Conservation (phyloP, 495 filamentous ascomycete genomes). For the Xylaria cubensis region DNA sequence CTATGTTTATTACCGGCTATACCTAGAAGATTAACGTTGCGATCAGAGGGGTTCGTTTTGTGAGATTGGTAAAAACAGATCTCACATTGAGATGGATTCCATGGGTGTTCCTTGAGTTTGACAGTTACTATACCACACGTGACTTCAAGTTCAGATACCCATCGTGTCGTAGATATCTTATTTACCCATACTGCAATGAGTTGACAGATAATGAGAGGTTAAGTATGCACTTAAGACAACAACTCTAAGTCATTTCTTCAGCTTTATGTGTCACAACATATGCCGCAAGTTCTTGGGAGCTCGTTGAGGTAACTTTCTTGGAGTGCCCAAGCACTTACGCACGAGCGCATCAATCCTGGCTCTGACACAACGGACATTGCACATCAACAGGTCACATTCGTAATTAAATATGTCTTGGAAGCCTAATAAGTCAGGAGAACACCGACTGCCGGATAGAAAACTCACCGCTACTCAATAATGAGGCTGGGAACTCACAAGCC, state of each 20-base stretch:
- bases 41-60: neutral
- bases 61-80: neutral
- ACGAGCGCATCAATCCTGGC: neutral
- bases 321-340: neutral
- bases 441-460: neutral
- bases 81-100: neutral
- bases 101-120: neutral
- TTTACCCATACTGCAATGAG: neutral
- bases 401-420: slow-evolving; percentile 16
- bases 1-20: neutral
- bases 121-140: neutral
- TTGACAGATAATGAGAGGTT: slow-evolving; percentile 2
- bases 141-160: neutral
- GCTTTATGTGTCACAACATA: slow-evolving; percentile 2
- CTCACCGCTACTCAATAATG: neutral
- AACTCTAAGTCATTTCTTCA: neutral
- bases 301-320: neutral
- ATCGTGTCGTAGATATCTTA: neutral
- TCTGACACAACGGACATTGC: neutral
- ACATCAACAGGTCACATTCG: neutral
- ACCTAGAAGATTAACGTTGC: neutral
- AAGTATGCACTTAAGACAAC: neutral
- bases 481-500: neutral
- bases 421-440: neutral
- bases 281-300: too few species aligned